Evolutionary conservation across 805 yeast species (phyloP).

Genomic region (Candida quercuum): DNA sequence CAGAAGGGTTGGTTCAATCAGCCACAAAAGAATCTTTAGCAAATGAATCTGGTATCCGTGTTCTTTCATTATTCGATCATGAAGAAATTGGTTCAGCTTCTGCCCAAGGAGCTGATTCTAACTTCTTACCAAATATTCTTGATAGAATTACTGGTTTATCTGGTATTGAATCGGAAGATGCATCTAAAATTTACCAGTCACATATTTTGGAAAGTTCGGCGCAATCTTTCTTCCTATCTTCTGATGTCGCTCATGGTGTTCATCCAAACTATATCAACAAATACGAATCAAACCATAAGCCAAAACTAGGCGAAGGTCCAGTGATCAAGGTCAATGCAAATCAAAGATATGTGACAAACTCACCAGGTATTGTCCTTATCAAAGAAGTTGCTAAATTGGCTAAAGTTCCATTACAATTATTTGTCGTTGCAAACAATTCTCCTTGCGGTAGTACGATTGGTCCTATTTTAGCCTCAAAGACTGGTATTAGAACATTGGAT

Average conservation of each 20-base stretch:
- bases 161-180: conserved; percentile 21
- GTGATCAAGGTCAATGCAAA: conserved; percentile 92
- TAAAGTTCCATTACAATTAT: conserved; percentile 79
- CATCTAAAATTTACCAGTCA: conserved; percentile 32
- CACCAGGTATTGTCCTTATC: conserved; percentile 78
- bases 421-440: conserved; percentile 89
- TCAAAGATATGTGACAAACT: conserved; percentile 92
- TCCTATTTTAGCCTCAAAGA: conserved; percentile 81
- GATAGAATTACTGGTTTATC: conserved; percentile 55
- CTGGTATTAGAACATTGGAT: conserved; percentile 85
- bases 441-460: conserved; percentile 98
- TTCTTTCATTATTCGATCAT: conserved; percentile 87
- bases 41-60: conserved; percentile 53
- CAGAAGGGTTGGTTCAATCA: conserved; percentile 61
- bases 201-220: conserved; percentile 53
- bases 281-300: conserved; percentile 77
- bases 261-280: conserved; percentile 83
- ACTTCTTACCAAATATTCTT: conserved; percentile 76
- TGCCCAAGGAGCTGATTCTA: conserved; percentile 96
- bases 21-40: conserved; percentile 33
- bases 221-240: conserved; percentile 81
- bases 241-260: conserved; percentile 96
- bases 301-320: conserved; percentile 83
- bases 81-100: conserved; percentile 93
- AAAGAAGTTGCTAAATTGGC: conserved; percentile 64